Evolutionary conservation across 306 rosid genomes (phyloP), one percentile per base, ranked within the genome.

Genomic region (Cucurbita argyrosperma): DNA sequence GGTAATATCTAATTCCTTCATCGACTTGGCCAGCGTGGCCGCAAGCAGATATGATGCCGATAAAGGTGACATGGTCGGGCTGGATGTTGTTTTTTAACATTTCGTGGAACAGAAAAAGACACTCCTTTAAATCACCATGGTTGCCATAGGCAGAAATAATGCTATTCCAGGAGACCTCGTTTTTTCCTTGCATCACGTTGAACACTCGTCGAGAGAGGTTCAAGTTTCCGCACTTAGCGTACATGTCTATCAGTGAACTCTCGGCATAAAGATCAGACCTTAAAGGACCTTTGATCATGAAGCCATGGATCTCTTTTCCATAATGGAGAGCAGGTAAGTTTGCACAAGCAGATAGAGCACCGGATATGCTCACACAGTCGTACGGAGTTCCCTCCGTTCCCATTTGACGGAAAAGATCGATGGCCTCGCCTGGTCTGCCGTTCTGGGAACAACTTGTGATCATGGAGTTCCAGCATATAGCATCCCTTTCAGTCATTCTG

Each of bases 161-260:
- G 82, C 87, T 90, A 74, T 90, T 90, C 95, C 95, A 90, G 4
- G 96, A 87, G 77, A 90, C 95, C 83, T 90, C 92, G 84, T 84
- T 90, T 83, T 85, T 90, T 74, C 59, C 68, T 68, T 74, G 76
- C 89, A 90, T 90, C 49, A 45, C 53, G 79, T 90, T 84, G 76
- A 90, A 90, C 81, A 88, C 90, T 61, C 40, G 18, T 47, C 77
- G 79, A 45, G 95, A 88, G 76, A 76, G 55, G 67, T 75, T 82
- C 77, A 90, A 69, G 59, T 85, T 87, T 85, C 96, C 96, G 79
- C 96, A 90, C 81, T 90, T 90, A 72, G 96, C 88, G 79, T 90
- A 88, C 90, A 85, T 81, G 85, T 90, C 96, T 70, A 90, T 84
- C 71, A 90, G 79, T 63, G 90, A 82, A 83, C 95, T 85, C 70